Evolutionary conservation across 202 grass and related monocot genomes (phyloP).

Genomic region (Zizania palustris): DNA sequence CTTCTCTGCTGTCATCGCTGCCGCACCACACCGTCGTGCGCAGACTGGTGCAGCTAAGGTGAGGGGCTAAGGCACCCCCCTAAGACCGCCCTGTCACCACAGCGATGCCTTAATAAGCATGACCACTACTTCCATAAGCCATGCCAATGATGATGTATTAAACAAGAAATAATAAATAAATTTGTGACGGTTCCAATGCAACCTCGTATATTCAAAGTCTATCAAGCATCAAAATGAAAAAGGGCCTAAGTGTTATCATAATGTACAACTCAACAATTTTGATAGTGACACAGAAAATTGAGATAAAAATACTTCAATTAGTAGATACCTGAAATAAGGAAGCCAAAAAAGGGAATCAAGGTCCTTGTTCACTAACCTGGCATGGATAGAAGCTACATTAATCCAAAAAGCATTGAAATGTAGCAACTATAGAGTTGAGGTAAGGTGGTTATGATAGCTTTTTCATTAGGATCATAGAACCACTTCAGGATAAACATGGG

Average conservation of each 20-base stretch:
- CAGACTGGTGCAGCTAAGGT: too few relatives aligned
- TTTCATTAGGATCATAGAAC: slow-evolving; percentile 21
- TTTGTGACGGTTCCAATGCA: background rate
- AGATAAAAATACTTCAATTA: slow-evolving; percentile 27
- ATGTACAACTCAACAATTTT: slow-evolving; percentile 22
- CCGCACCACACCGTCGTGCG: too few relatives aligned
- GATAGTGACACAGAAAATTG: background rate
- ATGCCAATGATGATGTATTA: background rate
- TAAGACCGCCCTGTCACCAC: too few relatives aligned
- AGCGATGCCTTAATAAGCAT: too few relatives aligned
- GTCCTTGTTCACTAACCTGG: slow-evolving; percentile 74
- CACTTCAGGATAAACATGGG: background rate
- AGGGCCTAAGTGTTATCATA: background rate
- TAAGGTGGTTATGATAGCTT: background rate
- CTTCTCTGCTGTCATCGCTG: too few relatives aligned
- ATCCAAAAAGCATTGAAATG: slow-evolving; percentile 29
- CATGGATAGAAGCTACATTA: slow-evolving; percentile 46
- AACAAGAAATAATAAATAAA: background rate
- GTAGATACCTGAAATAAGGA: slow-evolving; percentile 92
- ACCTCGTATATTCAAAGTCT: background rate
- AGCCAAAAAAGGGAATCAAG: slow-evolving; percentile 88
- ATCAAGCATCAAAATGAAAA: background rate
- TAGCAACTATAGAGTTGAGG: slow-evolving; percentile 21
- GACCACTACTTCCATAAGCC: background rate
- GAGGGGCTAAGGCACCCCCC: too few relatives aligned